Evolutionary conservation across 768 basidiomycete species (phyloP).

Genomic region (Rickenella mellea): DNA sequence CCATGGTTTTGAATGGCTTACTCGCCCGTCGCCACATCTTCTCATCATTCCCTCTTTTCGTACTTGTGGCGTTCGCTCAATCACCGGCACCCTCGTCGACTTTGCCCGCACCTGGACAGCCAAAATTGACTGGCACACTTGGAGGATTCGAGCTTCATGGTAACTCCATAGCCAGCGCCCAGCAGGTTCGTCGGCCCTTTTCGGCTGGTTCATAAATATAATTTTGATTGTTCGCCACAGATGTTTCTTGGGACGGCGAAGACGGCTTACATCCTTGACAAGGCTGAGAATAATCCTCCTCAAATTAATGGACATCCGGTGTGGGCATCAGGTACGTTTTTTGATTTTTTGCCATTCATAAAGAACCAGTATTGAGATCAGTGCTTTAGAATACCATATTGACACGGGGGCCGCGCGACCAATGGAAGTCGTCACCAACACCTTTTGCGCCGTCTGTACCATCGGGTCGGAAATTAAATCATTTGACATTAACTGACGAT

Average conservation of each 20-base stretch:
- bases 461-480: background rate
- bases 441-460: conserved; percentile 66
- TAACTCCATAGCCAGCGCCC: conserved; percentile 61
- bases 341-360: background rate
- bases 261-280: conserved; percentile 64
- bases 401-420: conserved; percentile 46
- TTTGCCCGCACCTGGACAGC: conserved; percentile 48
- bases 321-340: conserved; percentile 67
- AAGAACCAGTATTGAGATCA: no score
- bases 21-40: no score
- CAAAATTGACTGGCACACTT: conserved; percentile 30
- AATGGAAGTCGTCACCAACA: conserved; percentile 72
- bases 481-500: no score
- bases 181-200: conserved; percentile 43
- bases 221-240: no score
- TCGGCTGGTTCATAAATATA: no score
- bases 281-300: conserved; percentile 65
- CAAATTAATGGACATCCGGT: conserved; percentile 60
- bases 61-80: conserved; percentile 3
- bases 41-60: no score
- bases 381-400: conserved; percentile 41
- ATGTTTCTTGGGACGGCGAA: conserved; percentile 35
- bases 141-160: conserved; percentile 64
- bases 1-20: no score
- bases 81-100: no score